A percentile compares a stretch with the other conserved stretches of the same genome.
Conservation (phyloP, 176 grass and related monocot genomes). For the Cymbopogon citratus region DNA sequence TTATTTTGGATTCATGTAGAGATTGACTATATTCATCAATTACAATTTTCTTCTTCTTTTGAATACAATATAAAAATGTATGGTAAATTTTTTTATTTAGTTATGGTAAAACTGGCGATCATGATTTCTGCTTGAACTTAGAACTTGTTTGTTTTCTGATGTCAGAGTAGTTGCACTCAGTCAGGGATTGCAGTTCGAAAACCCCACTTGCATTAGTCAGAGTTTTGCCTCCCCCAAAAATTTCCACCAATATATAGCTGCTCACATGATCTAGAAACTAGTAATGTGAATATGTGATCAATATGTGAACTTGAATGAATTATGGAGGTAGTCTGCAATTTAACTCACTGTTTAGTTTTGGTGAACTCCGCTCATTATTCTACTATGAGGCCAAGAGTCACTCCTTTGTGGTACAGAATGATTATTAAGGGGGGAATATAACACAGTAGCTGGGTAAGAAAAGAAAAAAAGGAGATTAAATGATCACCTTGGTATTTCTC, state of each 20-base stretch:
- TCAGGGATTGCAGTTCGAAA: neutral
- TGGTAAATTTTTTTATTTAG: neutral
- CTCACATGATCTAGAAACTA: neutral
- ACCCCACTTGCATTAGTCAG: neutral
- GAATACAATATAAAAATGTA: neutral
- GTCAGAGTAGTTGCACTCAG: neutral
- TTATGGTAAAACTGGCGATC: slow-evolving; percentile 11
- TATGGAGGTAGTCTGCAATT: neutral
- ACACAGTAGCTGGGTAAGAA: neutral
- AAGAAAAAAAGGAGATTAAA: slow-evolving; percentile 12
- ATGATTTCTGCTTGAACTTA: slow-evolving; percentile 21
- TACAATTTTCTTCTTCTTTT: neutral
- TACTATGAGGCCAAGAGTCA: neutral
- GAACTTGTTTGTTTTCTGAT: neutral
- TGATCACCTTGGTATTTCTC: slow-evolving; percentile 21
- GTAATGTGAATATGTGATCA: neutral
- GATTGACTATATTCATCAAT: slow-evolving; percentile 1
- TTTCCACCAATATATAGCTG: neutral
- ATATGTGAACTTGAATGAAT: neutral
- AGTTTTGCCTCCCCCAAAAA: neutral
- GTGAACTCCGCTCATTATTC: neutral
- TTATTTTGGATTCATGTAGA: slow-evolving; percentile 26
- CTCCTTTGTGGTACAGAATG: slow-evolving; percentile 4
- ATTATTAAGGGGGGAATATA: neutral
- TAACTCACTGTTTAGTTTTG: slow-evolving; percentile 12